Evolutionary conservation across 352 stramenopile species (phyloP), one percentile per base, ranked within the genome.

Genomic region (Lagenidium giganteum): DNA sequence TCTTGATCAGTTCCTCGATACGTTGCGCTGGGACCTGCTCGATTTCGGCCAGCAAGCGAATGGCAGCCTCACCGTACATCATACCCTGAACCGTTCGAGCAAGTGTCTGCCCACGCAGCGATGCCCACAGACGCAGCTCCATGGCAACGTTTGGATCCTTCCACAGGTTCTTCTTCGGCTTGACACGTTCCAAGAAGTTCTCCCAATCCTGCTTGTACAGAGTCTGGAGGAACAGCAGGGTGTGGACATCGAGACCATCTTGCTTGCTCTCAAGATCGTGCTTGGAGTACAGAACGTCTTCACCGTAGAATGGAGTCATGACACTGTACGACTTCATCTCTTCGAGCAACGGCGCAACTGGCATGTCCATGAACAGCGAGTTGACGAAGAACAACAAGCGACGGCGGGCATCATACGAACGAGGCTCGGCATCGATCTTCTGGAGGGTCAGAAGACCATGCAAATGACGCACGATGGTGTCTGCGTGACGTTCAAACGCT

Each of bases 331-430:
- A 98, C 61, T 98, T 96, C 91, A 98, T 98, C 51, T 98, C 89
- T 36, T 96, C 80, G 13, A 98, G 84, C 35, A 95, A 80, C n/a
- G 95, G 95, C n/a, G 95, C 92, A 51, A 96, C 61, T 3, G 96
- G 96, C 77, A 99, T 97, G 60, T 99, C 93, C 96, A 99, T 99
- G 64, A 98, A 98, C 14, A 99, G 58, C 41, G 93, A 98, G 53
- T 99, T 99, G 18, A 98, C 90, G 57, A 98, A 98, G 69, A 98
- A 98, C 11, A 96, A 91, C 26, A 99, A 60, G 20, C 96, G 85
- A 22, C 95, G 79, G 14, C 82, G 78, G 1, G 86, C 96, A 63
- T 99, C 96, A 47, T 95, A 95, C 21, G 87, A 97, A 42, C 93
- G 93, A 13, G 95, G 94, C 65, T 98, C 95, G 4, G 95, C 94